Conservation (phyloP, 805 yeast genomes). For the Ogataea dorogensis region DNA sequence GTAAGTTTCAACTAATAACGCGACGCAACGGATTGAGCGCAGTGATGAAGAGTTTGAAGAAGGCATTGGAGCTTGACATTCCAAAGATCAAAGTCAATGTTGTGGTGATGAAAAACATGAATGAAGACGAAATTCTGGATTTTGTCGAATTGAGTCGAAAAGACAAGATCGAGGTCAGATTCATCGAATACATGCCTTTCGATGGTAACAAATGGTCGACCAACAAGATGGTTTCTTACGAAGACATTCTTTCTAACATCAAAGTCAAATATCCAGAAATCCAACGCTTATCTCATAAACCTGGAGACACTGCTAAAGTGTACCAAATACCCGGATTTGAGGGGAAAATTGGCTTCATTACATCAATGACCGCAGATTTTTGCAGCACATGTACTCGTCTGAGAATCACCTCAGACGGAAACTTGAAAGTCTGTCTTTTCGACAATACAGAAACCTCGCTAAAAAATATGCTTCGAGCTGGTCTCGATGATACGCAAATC, state of each 20-base stretch:
- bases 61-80: constrained; percentile 43
- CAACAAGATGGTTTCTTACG: constrained; percentile 43
- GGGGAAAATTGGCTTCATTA: constrained; percentile 51
- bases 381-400: constrained; percentile 53
- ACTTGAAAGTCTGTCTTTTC: constrained; percentile 52
- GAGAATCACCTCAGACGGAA: constrained; percentile 52
- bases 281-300: constrained; percentile 22
- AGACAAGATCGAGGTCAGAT: constrained; percentile 45
- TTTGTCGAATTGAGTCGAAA: constrained; percentile 43
- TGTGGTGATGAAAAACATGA: constrained; percentile 48
- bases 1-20: constrained; percentile 48
- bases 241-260: constrained; percentile 41
- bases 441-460: constrained; percentile 51
- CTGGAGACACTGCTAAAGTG: constrained; percentile 53
- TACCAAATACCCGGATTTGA: constrained; percentile 40
- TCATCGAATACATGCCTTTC: constrained; percentile 60
- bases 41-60: constrained; percentile 44
- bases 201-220: constrained; percentile 53
- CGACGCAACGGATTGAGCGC: constrained; percentile 47
- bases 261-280: constrained; percentile 31
- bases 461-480: constrained; percentile 42
- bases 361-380: constrained; percentile 55
- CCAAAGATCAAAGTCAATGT: constrained; percentile 48
- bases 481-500: constrained; percentile 36
- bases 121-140: constrained; percentile 50